phyloP scores from a whole-genome alignment of 306 rosid genomes.

The Cucurbita pepo region DNA sequence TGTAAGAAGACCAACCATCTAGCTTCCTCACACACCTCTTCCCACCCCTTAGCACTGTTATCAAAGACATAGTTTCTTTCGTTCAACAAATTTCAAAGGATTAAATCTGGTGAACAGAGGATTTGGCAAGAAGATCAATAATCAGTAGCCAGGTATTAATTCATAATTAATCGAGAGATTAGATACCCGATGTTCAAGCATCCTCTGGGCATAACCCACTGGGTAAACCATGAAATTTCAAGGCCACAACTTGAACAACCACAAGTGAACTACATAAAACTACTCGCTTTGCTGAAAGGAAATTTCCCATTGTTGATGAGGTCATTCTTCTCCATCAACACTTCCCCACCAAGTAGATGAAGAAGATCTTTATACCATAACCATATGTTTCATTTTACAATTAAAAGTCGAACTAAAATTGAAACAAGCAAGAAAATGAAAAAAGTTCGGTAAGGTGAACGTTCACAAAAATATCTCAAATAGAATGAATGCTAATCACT shows the following conservation, averaged over 20 bases:
- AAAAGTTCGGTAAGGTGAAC: not conserved
- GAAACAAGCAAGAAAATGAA: not conserved
- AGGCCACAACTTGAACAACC: not conserved
- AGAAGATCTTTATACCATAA: not conserved
- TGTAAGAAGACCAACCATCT: not conserved
- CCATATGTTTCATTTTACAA: not conserved
- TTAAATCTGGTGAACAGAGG: not conserved
- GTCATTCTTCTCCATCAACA: not conserved
- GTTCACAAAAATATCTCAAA: not conserved
- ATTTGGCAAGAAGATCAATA: not conserved
- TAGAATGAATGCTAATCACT: not conserved
- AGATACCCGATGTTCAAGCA: not conserved
- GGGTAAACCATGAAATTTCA: not conserved
- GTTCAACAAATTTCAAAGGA: not conserved
- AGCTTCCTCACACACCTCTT: not conserved
- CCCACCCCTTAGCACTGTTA: not conserved
- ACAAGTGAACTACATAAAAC: not conserved
- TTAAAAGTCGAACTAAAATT: not conserved
- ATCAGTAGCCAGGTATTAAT: not conserved
- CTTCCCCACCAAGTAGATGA: not conserved
- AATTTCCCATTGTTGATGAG: not conserved
- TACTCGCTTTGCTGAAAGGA: not conserved
- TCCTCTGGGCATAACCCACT: not conserved
- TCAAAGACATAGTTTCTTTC: not conserved
- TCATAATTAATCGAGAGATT: not conserved